Evolutionary conservation across 2,329 filamentous ascomycete genomes (phyloP).

Genomic region (Cylindrodendrum hubeiense): DNA sequence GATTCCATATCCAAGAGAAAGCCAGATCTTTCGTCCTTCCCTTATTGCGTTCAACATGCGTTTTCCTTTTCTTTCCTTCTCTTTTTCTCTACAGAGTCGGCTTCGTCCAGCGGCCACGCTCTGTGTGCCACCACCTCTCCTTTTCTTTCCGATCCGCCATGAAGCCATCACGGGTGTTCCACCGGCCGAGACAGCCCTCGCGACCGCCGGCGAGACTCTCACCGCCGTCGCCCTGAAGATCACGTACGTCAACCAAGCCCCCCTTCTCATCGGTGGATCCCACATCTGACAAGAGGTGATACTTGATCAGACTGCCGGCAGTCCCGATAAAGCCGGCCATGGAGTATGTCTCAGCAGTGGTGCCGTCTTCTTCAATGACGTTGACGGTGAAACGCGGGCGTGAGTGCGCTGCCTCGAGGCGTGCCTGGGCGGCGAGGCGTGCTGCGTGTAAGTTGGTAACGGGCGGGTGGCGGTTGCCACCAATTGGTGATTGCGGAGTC

Average conservation of each 20-base stretch:
- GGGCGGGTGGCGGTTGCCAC: slow-evolving; percentile 38
- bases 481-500: slow-evolving; percentile 24
- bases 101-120: slow-evolving; percentile 59
- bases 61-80: background rate
- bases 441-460: slow-evolving; percentile 63
- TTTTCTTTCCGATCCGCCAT: slow-evolving; percentile 60
- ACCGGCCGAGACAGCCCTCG: slow-evolving; percentile 60
- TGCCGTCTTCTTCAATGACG: slow-evolving; percentile 66
- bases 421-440: slow-evolving; percentile 73
- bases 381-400: slow-evolving; percentile 69
- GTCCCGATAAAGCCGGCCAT: slow-evolving; percentile 74
- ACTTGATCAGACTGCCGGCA: slow-evolving; percentile 69
- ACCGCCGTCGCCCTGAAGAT: slow-evolving; percentile 61
- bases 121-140: slow-evolving; percentile 64
- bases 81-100: slow-evolving; percentile 36
- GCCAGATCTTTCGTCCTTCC: background rate
- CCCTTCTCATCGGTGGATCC: slow-evolving; percentile 69
- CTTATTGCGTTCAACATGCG: background rate
- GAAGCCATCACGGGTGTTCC: slow-evolving; percentile 56
- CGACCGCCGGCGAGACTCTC: slow-evolving; percentile 55
- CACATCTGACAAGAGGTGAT: slow-evolving; percentile 69
- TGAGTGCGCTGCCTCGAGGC: slow-evolving; percentile 70
- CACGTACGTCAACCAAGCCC: slow-evolving; percentile 65
- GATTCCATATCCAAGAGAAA: background rate
- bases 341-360: slow-evolving; percentile 63